Evolutionary conservation across 768 basidiomycete species (phyloP), one percentile per base, ranked within the genome.

Genomic region (Russula ochroleuca): DNA sequence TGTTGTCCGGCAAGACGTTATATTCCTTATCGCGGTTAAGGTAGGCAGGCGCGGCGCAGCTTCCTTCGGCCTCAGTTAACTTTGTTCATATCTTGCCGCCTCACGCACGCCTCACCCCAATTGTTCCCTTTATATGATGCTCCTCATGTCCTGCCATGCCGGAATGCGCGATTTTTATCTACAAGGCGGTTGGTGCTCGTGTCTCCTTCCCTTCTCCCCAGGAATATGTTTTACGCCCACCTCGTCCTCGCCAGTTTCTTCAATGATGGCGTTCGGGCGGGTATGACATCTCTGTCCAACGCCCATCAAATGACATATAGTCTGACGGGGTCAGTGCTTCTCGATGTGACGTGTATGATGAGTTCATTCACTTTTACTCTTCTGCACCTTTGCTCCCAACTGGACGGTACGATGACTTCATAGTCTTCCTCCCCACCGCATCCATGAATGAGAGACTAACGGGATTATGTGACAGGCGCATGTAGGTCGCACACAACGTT

Each of bases 1-100:
- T 14, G 28, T 28, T 28, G 28, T 28, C 28, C 28, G 28, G 28
- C 28, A 28, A 28, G 28, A 28, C 35, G 6, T 35, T 35, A 35
- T 8, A 9, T 23, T 19, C 25, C 21, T 48, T 49, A 58, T 37
- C 57, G 2, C 35, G 21, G n/a, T 15, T 31, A 45, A 15, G 13
- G 11, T n/a, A 23, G 21, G 33, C 45, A 21, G 45, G n/a, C 4
- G 45, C 11, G n/a, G 45, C 45, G 48, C 48, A 28, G 48, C 25
- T 48, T 21, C 57, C 57, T 48, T 58, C 57, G 23, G 57, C 10
- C 17, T 47, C 45, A 17, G 45, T 57, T 11, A 38, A 35, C 51
- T 21, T 21, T 25, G n/a, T 52, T 35, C n/a, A n/a, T 50, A 28
- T 31, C 15, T 23, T 19, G 5, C 19, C 19, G 31, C 33, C 51